Conservation (phyloP, 805 yeast species). For the Candida xiaguanensis region DNA sequence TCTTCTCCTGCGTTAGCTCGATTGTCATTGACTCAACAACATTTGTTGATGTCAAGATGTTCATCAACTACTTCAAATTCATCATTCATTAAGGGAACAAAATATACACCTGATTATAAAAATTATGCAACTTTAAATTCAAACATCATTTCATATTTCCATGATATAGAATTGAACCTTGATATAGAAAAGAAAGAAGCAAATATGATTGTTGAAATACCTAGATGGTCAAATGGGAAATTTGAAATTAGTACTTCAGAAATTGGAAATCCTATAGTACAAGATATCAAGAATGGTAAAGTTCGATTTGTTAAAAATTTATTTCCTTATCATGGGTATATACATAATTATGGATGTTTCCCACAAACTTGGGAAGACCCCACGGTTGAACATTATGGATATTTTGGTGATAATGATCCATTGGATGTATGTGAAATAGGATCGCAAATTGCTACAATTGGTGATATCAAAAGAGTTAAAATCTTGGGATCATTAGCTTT, state of each 20-base stretch:
- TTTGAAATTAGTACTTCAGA: conserved; percentile 64
- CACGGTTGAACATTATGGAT: conserved; percentile 43
- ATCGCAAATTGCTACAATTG: conserved; percentile 58
- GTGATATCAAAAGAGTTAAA: conserved; percentile 82
- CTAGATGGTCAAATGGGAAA: conserved; percentile 78
- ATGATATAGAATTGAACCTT: conserved; percentile 62
- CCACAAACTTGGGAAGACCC: conserved; percentile 99
- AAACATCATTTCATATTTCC: conserved; percentile 60
- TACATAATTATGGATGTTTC: conserved; percentile 84
- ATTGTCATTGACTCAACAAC: conserved; percentile 11
- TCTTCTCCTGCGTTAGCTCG: conserved; percentile 10
- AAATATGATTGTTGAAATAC: conserved; percentile 44
- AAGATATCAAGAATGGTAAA: conserved; percentile 73
- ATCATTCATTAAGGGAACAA: conserved; percentile 24
- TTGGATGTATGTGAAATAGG: conserved; percentile 84
- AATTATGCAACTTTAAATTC: conserved; percentile 45
- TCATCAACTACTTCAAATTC: conserved; percentile 1
- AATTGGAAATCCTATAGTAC: conserved; percentile 72
- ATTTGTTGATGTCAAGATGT: neutral
- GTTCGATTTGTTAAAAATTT: conserved; percentile 74
- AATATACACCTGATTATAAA: conserved; percentile 34
- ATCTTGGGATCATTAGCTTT: conserved; percentile 93
- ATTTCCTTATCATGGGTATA: conserved; percentile 81
- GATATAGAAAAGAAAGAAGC: conserved; percentile 39
- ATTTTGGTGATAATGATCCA: conserved; percentile 45